A percentile compares a stretch with the other conserved stretches of the same genome.
phyloP scores from a whole-genome alignment of 2,329 filamentous ascomycete species.

The Trichoderma arundinaceum region DNA sequence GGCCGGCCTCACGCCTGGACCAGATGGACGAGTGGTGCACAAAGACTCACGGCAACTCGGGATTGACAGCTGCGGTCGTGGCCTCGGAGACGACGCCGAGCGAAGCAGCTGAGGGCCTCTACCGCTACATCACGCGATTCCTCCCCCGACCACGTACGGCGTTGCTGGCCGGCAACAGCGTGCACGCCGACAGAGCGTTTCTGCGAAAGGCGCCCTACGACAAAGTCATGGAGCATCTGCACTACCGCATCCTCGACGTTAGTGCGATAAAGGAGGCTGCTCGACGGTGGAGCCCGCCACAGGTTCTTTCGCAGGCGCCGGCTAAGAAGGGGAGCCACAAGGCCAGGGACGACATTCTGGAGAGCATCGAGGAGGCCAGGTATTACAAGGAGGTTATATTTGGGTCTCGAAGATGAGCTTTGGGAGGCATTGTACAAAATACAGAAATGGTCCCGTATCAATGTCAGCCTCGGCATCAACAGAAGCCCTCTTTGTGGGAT shows the following conservation, averaged over 20 bases:
- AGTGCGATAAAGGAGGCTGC: conserved; percentile 91
- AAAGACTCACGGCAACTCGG: conserved; percentile 77
- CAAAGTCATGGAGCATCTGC: conserved; percentile 74
- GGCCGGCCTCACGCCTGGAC: conserved; percentile 70
- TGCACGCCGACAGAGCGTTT: conserved; percentile 88
- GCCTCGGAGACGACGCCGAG: conserved; percentile 74
- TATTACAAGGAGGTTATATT: conserved; percentile 81
- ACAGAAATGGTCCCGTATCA: neutral
- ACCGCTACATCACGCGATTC: conserved; percentile 76
- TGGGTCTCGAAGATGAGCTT: conserved; percentile 31
- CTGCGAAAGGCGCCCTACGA: conserved; percentile 76
- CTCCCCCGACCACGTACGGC: conserved; percentile 71
- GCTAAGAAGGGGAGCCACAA: conserved; percentile 78
- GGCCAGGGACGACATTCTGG: conserved; percentile 86
- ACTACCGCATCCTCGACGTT: conserved; percentile 91
- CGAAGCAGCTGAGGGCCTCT: conserved; percentile 72
- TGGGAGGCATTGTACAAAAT: too few relatives aligned
- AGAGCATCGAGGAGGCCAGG: conserved; percentile 90
- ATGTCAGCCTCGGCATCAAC: neutral
- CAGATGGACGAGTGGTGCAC: conserved; percentile 91
- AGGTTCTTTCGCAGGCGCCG: conserved; percentile 63
- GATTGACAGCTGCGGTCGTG: conserved; percentile 77
- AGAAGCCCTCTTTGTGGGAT: too few relatives aligned
- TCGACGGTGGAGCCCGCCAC: conserved; percentile 70
- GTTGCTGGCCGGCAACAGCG: conserved; percentile 87